Percentiles rank a stretch among this genome's conserved stretches.
Evolutionary conservation across 495 filamentous ascomycete species (phyloP).

Genomic region (Hyaloscypha variabilis): DNA sequence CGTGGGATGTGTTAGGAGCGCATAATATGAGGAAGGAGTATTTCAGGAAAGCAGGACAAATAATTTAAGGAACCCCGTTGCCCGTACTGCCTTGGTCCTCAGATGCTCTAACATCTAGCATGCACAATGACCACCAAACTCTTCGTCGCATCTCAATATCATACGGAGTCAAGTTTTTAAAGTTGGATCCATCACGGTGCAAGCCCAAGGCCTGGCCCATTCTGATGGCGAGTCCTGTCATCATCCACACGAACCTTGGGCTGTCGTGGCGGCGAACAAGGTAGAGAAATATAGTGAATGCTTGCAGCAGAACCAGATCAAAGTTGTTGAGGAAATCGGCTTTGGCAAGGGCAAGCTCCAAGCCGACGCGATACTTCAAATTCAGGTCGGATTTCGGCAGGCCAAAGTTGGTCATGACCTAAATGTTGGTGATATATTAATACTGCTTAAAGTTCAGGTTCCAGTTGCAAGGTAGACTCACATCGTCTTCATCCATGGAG

Average conservation of each 20-base stretch:
- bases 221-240: constrained; percentile 70
- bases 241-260: constrained; percentile 52
- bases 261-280: constrained; percentile 52
- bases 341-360: constrained; percentile 56
- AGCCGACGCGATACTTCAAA: constrained; percentile 53
- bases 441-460: not conserved
- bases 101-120: constrained; percentile 73
- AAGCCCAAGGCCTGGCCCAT: constrained; percentile 78
- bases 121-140: constrained; percentile 78
- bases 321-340: constrained; percentile 53
- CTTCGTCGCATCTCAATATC: constrained; percentile 83
- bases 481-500: constrained; percentile 61
- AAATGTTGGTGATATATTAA: constrained; percentile 13
- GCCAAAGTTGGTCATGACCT: constrained; percentile 53
- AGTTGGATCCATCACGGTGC: constrained; percentile 68
- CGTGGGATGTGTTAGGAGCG: too few relatives aligned
- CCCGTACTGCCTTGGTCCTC: constrained; percentile 89
- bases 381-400: constrained; percentile 50
- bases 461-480: constrained; percentile 27
- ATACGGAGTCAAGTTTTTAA: constrained; percentile 69
- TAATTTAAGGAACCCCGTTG: too few relatives aligned
- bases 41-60: too few relatives aligned
- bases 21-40: too few relatives aligned
- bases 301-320: constrained; percentile 48
- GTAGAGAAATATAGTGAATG: constrained; percentile 49